phyloP scores from a whole-genome alignment of 2,329 filamentous ascomycete species.

The Bisporella sp. region DNA sequence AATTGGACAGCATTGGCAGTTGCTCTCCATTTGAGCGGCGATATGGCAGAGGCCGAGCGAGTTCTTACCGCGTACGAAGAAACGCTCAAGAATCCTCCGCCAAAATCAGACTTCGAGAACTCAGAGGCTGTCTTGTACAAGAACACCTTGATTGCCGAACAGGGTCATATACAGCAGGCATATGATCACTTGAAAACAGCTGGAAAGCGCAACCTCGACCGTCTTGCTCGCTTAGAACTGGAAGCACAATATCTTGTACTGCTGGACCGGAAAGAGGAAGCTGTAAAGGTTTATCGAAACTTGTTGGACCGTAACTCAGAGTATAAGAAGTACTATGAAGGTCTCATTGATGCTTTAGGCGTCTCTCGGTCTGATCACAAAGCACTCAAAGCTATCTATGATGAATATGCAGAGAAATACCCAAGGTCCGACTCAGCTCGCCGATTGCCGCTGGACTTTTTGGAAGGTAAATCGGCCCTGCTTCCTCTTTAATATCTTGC shows the following conservation, averaged over 20 bases:
- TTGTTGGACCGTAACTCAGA: constrained; percentile 85
- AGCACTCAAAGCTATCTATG: constrained; percentile 67
- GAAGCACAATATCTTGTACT: constrained; percentile 78
- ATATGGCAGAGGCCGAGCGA: constrained; percentile 79
- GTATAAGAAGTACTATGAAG: constrained; percentile 78
- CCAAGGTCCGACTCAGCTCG: constrained; percentile 79
- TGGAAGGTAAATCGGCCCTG: constrained; percentile 50
- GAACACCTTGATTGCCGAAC: constrained; percentile 87
- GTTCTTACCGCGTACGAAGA: constrained; percentile 89
- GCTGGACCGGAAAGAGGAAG: constrained; percentile 71
- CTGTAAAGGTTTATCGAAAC: constrained; percentile 70
- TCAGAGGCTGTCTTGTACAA: constrained; percentile 94
- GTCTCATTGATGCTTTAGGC: constrained; percentile 61
- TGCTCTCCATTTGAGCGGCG: constrained; percentile 84
- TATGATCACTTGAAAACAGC: constrained; percentile 78
- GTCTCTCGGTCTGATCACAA: constrained; percentile 54
- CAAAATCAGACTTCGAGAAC: constrained; percentile 78
- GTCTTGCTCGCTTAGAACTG: constrained; percentile 76
- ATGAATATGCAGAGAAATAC: constrained; percentile 73
- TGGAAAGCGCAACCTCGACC: constrained; percentile 73
- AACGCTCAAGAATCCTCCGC: constrained; percentile 75
- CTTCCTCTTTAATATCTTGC: constrained; percentile 3
- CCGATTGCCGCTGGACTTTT: constrained; percentile 82
- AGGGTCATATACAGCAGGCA: constrained; percentile 74
- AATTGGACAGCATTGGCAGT: constrained; percentile 98